Percentiles rank a stretch among this genome's conserved stretches.
These are phyloP conservation scores for Nemophila menziesii DNA, from an alignment of 257 asterid genomes.

Conservation along the genomic window DNA sequence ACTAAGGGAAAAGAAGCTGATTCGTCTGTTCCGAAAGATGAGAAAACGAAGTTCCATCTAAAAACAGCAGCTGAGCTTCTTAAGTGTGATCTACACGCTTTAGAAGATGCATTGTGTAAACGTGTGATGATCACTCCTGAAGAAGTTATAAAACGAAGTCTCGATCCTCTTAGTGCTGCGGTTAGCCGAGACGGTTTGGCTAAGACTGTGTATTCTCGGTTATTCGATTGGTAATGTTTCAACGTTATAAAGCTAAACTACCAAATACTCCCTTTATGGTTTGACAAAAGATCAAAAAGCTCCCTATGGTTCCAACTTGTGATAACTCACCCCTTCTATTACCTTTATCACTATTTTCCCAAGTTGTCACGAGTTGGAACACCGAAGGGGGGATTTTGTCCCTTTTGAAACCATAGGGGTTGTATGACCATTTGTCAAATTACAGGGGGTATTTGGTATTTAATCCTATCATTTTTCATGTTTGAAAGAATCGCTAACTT, in stretches of 20 bases:
- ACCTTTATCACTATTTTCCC: too few species aligned
- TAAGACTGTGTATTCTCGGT: constrained; percentile 81
- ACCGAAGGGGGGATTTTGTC: too few species aligned
- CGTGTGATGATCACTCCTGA: constrained; percentile 98
- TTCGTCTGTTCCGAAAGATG: constrained; percentile 76
- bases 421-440: too few species aligned
- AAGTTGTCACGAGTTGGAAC: too few species aligned
- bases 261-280: too few species aligned
- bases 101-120: constrained; percentile 94
- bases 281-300: too few species aligned
- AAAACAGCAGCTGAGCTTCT: constrained; percentile 80
- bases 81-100: constrained; percentile 69
- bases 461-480: neutral
- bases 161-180: constrained; percentile 88
- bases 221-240: constrained; percentile 70
- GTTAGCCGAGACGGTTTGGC: constrained; percentile 95
- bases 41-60: constrained; percentile 77
- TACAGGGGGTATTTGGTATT: too few species aligned
- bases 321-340: too few species aligned
- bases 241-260: too few species aligned
- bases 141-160: constrained; percentile 94
- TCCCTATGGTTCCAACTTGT: too few species aligned
- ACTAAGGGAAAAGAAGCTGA: constrained; percentile 82
- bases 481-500: neutral
- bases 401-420: too few species aligned